These are phyloP conservation scores for Euphorbia celastroides DNA, from an alignment of 441 rosid species.

Conservation along the genomic window DNA sequence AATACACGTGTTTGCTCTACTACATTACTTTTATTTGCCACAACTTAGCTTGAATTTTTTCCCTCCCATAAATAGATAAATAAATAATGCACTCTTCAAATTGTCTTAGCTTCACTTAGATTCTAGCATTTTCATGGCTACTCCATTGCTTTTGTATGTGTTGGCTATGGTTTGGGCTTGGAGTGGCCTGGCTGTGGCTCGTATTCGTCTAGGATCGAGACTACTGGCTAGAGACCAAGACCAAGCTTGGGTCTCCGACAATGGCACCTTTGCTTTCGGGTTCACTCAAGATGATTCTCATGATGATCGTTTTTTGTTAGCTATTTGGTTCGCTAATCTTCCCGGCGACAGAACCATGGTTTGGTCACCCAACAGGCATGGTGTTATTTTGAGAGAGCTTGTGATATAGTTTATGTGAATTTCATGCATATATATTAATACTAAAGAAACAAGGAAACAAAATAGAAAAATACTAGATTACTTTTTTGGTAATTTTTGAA, in stretches of 20 bases:
- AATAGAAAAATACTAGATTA: too few relatives aligned
- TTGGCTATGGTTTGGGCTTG: constrained; percentile 18
- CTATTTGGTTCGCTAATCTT: constrained; percentile 75
- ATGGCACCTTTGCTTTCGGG: constrained; percentile 75
- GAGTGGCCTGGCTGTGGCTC: constrained; percentile 28
- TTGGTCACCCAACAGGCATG: constrained; percentile 82
- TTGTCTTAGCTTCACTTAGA: neutral
- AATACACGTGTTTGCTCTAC: constrained; percentile 35
- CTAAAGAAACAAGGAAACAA: too few relatives aligned
- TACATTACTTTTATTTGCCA: too few relatives aligned
- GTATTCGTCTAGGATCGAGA: constrained; percentile 56
- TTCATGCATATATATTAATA: too few relatives aligned
- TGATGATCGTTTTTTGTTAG: constrained; percentile 41
- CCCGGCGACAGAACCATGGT: constrained; percentile 72
- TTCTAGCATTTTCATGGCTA: constrained; percentile 9
- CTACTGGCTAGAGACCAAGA: constrained; percentile 32
- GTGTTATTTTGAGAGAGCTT: neutral
- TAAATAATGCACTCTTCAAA: neutral
- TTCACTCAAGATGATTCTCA: constrained; percentile 36
- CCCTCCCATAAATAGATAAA: constrained; percentile 15
- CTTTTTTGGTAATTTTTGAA: too few relatives aligned
- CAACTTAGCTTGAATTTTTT: neutral
- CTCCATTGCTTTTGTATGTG: constrained; percentile 13
- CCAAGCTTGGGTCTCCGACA: constrained; percentile 57
- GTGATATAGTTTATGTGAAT: too few relatives aligned